phyloP scores from a whole-genome alignment of 352 stramenopile species.

The Pythium rhizo-oryzae region DNA sequence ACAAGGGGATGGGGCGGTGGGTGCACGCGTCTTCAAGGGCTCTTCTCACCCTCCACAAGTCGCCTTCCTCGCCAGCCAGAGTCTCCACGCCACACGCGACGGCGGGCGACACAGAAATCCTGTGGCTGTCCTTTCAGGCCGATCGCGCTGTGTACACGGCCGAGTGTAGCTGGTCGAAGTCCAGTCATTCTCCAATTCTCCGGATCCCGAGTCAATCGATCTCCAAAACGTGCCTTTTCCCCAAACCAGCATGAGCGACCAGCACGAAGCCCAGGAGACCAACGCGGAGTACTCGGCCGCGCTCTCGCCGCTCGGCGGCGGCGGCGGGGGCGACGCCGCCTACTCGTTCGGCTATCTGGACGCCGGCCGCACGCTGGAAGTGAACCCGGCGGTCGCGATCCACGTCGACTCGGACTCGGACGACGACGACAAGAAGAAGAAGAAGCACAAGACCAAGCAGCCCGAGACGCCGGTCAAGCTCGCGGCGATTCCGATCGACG shows the following conservation, averaged over 20 bases:
- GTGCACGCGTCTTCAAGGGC: too few relatives aligned
- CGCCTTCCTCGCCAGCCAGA: too few relatives aligned
- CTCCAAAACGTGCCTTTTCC: background rate
- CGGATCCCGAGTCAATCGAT: background rate
- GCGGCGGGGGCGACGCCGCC: background rate
- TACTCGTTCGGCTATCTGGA: conserved; percentile 1
- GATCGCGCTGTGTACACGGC: too few relatives aligned
- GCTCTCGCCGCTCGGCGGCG: background rate
- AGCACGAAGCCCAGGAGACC: background rate
- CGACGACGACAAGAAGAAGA: background rate
- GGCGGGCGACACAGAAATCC: too few relatives aligned
- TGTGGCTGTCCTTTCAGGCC: background rate
- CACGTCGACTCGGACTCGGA: background rate
- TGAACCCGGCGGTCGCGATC: background rate
- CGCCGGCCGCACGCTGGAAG: background rate
- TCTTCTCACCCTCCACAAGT: too few relatives aligned
- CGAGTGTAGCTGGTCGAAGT: background rate
- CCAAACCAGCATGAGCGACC: background rate
- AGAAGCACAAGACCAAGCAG: conserved; percentile 2
- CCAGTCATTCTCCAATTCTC: background rate
- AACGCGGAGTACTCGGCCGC: background rate
- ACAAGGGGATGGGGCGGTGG: too few relatives aligned
- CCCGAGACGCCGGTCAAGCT: background rate
- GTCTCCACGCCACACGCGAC: too few relatives aligned
- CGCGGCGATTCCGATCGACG: background rate